Evolutionary conservation across 2,329 filamentous ascomycete species (phyloP).

Genomic region (Botrytis medusae): DNA sequence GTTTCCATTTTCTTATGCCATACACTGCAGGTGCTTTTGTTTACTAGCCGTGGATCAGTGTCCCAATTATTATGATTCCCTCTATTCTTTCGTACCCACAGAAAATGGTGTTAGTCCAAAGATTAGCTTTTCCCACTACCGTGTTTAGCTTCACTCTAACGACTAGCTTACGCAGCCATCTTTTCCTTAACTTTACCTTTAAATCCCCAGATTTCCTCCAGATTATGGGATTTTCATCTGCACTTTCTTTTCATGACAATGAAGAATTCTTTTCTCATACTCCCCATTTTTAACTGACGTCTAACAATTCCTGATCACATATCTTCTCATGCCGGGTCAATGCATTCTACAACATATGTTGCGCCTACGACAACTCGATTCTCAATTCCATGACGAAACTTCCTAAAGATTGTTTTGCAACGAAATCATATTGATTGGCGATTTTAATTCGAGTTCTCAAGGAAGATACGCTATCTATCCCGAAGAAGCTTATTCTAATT

Average conservation of each 20-base stretch:
- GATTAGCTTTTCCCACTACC: background rate
- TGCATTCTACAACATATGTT: background rate
- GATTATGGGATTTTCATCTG: background rate
- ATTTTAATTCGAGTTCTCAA: background rate
- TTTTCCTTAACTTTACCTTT: background rate
- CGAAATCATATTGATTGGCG: background rate
- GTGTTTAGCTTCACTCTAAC: background rate
- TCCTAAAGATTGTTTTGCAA: background rate
- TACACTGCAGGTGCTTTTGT: background rate
- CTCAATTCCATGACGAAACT: background rate
- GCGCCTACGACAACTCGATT: background rate
- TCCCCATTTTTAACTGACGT: background rate
- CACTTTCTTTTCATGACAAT: background rate
- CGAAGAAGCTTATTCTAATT: background rate
- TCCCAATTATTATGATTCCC: background rate
- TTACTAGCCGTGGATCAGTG: background rate
- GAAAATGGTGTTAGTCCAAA: background rate
- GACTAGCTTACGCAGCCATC: background rate
- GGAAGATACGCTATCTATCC: background rate
- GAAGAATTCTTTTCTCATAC: background rate
- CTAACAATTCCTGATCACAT: background rate
- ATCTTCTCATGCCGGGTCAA: background rate
- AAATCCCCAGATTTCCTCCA: background rate
- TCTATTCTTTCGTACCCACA: background rate
- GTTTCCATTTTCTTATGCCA: background rate